These are phyloP conservation scores for Metschnikowia dekortorum DNA, from an alignment of 805 yeast species.

Conservation along the genomic window DNA sequence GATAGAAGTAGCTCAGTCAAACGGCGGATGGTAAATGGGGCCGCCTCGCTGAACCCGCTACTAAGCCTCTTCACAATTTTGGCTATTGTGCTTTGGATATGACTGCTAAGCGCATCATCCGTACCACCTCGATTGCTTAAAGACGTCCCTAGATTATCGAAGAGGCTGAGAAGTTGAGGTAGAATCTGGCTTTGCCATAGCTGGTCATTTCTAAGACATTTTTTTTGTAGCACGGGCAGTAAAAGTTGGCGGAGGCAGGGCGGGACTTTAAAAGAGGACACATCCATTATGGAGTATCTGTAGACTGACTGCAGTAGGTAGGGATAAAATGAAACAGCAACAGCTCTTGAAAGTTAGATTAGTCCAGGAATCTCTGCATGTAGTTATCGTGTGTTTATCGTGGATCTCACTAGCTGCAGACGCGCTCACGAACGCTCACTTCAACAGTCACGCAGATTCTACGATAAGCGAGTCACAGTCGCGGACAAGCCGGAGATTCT, in stretches of 20 bases:
- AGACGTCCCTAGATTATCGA: conserved; percentile 7
- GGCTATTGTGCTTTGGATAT: conserved; percentile 4
- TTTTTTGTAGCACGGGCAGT: conserved; percentile 9
- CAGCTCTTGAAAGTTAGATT: neutral
- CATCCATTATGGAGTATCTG: neutral
- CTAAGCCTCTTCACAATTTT: conserved; percentile 15
- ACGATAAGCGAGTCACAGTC: neutral
- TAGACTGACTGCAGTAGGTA: neutral
- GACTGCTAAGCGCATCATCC: conserved; percentile 9
- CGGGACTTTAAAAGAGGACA: neutral
- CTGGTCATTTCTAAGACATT: conserved; percentile 12
- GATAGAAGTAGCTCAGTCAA: conserved; percentile 14
- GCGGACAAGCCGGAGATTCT: too few species aligned
- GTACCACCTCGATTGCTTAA: conserved; percentile 6
- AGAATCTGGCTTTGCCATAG: conserved; percentile 9
- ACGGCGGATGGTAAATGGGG: conserved; percentile 17
- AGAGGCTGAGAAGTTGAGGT: conserved; percentile 6
- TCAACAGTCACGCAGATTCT: neutral
- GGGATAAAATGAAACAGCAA: neutral
- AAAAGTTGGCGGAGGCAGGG: conserved; percentile 5
- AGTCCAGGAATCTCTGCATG: neutral
- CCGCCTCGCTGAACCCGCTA: conserved; percentile 23
- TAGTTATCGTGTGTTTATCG: neutral
- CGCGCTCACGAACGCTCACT: neutral
- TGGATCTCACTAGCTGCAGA: neutral